phyloP scores from a whole-genome alignment of 371 early-diverging fungal genomes.

The Chytridiales sp. region DNA sequence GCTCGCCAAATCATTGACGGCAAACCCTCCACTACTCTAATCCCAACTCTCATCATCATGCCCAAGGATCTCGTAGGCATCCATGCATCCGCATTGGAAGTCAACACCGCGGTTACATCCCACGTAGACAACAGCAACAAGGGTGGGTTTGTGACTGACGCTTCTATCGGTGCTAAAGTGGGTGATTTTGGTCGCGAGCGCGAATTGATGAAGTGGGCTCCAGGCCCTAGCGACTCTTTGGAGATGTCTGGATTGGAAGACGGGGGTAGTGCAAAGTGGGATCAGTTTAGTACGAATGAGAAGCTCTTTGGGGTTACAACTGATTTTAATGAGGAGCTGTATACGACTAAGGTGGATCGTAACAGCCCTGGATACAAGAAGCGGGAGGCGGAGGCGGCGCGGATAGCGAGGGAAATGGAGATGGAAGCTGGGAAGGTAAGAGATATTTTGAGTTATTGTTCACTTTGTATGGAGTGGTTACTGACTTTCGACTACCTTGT shows the following conservation, averaged over 20 bases:
- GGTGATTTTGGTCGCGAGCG: conserved; percentile 68
- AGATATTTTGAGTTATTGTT: not conserved
- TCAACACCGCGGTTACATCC: not conserved
- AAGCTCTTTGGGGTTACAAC: conserved; percentile 91
- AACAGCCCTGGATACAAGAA: conserved; percentile 81
- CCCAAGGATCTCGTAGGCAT: conserved; percentile 67
- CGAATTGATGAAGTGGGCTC: conserved; percentile 83
- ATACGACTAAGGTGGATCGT: conserved; percentile 92
- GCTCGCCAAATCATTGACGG: conserved; percentile 43
- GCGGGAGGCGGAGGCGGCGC: conserved; percentile 82
- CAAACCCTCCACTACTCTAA: conserved; percentile 27
- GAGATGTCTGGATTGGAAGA: conserved; percentile 40
- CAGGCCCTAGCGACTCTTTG: conserved; percentile 59
- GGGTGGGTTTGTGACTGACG: conserved; percentile 78
- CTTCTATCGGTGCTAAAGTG: conserved; percentile 75
- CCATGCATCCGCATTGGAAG: conserved; percentile 15
- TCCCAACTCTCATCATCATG: conserved; percentile 60
- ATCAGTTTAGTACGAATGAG: conserved; percentile 98
- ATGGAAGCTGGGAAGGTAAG: conserved; percentile 21
- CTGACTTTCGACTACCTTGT: not conserved
- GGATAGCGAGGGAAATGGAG: conserved; percentile 92
- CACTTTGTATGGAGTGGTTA: not conserved
- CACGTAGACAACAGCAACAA: not conserved
- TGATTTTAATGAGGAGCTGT: conserved; percentile 93
- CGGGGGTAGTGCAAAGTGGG: conserved; percentile 84